Conservation (phyloP, 768 basidiomycete species). For the Mycena filopes region DNA sequence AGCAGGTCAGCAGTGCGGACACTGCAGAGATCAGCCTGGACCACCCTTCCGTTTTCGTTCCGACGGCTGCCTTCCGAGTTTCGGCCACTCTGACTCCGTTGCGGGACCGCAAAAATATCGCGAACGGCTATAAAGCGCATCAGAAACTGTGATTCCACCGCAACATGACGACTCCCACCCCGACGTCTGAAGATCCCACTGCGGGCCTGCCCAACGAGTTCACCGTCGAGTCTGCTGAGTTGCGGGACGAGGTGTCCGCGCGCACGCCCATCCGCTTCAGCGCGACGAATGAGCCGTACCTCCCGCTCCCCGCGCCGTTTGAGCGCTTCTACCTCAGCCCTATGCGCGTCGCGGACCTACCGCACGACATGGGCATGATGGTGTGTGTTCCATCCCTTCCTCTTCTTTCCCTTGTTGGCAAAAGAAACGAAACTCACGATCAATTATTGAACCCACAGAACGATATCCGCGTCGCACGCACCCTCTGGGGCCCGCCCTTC, state of each 20-base stretch:
- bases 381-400: not conserved
- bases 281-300: slow-evolving; percentile 19
- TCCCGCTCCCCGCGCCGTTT: slow-evolving; percentile 28
- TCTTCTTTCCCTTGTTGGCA: too few species aligned
- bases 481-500: slow-evolving; percentile 29
- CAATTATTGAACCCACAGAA: too few species aligned
- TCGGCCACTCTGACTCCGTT: too few species aligned
- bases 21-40: too few species aligned
- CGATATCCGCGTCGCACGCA: slow-evolving; percentile 30
- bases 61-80: too few species aligned
- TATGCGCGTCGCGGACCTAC: slow-evolving; percentile 23
- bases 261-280: slow-evolving; percentile 29
- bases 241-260: slow-evolving; percentile 8
- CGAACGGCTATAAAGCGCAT: too few species aligned
- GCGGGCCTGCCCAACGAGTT: slow-evolving; percentile 19
- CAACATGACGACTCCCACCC: not conserved
- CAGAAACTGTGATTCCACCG: too few species aligned
- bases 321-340: slow-evolving; percentile 24
- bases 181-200: not conserved
- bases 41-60: too few species aligned
- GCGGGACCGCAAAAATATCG: too few species aligned
- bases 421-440: not conserved
- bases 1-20: too few species aligned
- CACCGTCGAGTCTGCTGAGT: slow-evolving; percentile 23
- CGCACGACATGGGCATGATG: slow-evolving; percentile 27